These are phyloP conservation scores for Cladophialophora immunda DNA, from an alignment of 2,329 filamentous ascomycete species.

Conservation along the genomic window DNA sequence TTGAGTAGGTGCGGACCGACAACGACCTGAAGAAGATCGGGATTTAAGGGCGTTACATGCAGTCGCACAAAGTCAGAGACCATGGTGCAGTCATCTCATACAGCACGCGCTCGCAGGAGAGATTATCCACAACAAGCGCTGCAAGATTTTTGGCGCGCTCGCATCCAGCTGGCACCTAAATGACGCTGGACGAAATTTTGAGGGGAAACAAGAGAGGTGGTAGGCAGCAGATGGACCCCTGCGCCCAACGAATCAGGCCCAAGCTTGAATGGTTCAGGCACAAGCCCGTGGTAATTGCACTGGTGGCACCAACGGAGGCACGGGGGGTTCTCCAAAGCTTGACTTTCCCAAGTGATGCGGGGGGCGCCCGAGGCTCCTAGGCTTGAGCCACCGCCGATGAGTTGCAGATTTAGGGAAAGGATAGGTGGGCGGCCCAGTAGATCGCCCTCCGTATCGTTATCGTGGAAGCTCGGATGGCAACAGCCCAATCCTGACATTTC, in stretches of 20 bases:
- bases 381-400: conserved; percentile 3
- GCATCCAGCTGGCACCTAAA: neutral
- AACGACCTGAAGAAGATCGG: conserved; percentile 73
- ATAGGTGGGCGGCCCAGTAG: neutral
- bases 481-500: conserved; percentile 1
- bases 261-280: conserved; percentile 14
- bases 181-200: conserved; percentile 10
- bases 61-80: conserved; percentile 63
- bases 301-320: neutral
- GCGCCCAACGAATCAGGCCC: conserved; percentile 2
- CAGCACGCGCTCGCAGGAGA: conserved; percentile 1
- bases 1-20: conserved; percentile 73
- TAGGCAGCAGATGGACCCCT: neutral
- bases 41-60: conserved; percentile 87
- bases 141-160: conserved; percentile 2
- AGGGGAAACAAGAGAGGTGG: too few relatives aligned
- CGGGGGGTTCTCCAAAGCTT: neutral
- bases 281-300: neutral
- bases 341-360: conserved; percentile 3
- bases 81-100: conserved; percentile 43
- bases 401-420: conserved; percentile 8
- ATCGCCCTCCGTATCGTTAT: conserved; percentile 26
- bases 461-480: conserved; percentile 1
- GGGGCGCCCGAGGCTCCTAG: neutral
- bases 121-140: conserved; percentile 7